Percentiles rank a stretch among this genome's conserved stretches.
These are phyloP conservation scores for Bothriochloa decipiens DNA, from an alignment of 176 grass and related monocot species.

Conservation along the genomic window DNA sequence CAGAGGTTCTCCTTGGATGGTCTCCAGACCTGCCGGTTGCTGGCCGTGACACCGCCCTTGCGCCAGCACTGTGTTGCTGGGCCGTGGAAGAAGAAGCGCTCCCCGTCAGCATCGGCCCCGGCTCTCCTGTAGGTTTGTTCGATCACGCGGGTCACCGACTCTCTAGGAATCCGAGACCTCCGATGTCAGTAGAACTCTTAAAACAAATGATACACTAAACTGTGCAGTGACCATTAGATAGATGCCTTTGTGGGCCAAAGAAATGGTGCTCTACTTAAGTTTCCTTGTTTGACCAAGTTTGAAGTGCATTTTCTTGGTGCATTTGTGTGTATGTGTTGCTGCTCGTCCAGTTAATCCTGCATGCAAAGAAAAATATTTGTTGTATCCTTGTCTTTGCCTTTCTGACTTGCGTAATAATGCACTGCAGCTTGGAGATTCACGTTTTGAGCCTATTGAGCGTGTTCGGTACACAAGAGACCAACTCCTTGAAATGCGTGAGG, in stretches of 20 bases:
- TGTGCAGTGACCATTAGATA: background rate
- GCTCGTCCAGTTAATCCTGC: no score
- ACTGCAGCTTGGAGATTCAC: constrained; percentile 59
- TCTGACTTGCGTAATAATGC: background rate
- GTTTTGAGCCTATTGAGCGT: constrained; percentile 52
- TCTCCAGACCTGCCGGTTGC: no score
- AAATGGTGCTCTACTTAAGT: background rate
- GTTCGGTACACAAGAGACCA: constrained; percentile 68
- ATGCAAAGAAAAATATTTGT: no score
- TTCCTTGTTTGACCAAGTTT: constrained; percentile 10
- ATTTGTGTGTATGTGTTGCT: no score
- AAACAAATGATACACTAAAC: constrained; percentile 20
- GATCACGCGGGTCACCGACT: no score
- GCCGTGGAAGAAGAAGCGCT: no score
- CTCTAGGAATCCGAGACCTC: no score
- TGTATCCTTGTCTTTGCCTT: background rate
- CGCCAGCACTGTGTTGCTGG: no score
- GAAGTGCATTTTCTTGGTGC: background rate
- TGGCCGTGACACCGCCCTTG: no score
- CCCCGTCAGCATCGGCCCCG: no score
- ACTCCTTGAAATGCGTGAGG: constrained; percentile 70
- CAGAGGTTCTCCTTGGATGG: no score
- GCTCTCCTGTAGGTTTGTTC: no score
- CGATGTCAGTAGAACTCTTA: background rate
- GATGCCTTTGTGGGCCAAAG: background rate